Conservation (phyloP, 441 rosid species). For the Manihot esculenta region DNA sequence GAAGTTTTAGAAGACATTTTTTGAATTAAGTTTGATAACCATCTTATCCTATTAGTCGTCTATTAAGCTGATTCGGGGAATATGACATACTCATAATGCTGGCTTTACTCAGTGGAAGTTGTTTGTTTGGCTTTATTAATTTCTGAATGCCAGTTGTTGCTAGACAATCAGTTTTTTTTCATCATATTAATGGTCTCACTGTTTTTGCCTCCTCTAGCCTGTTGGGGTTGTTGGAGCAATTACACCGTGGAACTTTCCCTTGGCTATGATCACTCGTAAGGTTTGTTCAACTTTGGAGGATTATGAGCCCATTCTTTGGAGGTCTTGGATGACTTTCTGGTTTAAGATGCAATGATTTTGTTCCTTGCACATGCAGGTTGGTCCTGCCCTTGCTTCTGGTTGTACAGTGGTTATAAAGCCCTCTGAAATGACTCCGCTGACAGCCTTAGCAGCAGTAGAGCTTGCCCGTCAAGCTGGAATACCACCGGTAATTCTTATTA, state of each 20-base stretch:
- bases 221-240: constrained; percentile 97
- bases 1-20: too few relatives aligned
- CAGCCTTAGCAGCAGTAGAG: constrained; percentile 95
- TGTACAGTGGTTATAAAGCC: constrained; percentile 98
- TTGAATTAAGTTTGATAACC: not conserved
- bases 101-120: not conserved
- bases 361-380: constrained; percentile 59
- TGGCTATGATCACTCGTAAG: constrained; percentile 99
- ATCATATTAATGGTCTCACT: not conserved
- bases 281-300: constrained; percentile 39
- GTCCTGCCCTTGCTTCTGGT: constrained; percentile 99
- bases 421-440: constrained; percentile 93
- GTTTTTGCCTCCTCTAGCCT: constrained; percentile 55
- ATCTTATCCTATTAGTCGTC: not conserved
- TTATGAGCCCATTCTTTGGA: constrained; percentile 10
- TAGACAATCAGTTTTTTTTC: not conserved
- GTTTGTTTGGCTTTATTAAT: not conserved
- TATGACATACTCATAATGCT: not conserved
- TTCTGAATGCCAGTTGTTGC: constrained; percentile 4
- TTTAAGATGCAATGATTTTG: constrained; percentile 28
- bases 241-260: constrained; percentile 97
- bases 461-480: constrained; percentile 98
- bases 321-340: constrained; percentile 7
- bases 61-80: not conserved
- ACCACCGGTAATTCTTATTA: constrained; percentile 66